phyloP scores from a whole-genome alignment of 164 flowering plant species.

The Dillenia turbinata region DNA sequence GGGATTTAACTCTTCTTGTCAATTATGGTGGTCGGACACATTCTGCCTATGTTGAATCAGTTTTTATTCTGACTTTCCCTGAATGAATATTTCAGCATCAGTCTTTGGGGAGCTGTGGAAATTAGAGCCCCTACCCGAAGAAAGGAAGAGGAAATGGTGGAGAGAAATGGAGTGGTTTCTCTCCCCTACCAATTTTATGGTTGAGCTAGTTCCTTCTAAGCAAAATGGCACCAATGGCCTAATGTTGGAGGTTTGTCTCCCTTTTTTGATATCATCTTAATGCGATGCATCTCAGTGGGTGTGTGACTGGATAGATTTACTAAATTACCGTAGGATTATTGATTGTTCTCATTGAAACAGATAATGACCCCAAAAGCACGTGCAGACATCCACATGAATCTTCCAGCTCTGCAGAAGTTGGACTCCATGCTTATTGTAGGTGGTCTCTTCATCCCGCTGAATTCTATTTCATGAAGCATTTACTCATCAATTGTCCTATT shows the following conservation, averaged over 20 bases:
- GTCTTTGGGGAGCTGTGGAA: constrained; percentile 97
- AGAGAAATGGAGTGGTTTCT: constrained; percentile 92
- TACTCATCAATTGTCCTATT: no score
- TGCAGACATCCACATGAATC: constrained; percentile 83
- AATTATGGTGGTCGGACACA: no score
- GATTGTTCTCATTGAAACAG: constrained; percentile 33
- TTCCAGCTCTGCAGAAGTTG: constrained; percentile 89
- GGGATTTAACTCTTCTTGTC: no score
- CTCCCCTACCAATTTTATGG: constrained; percentile 88
- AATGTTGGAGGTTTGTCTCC: constrained; percentile 55
- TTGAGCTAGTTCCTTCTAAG: constrained; percentile 91
- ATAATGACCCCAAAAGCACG: constrained; percentile 96
- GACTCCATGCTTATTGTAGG: constrained; percentile 95
- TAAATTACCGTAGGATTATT: not conserved
- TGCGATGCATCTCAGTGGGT: no score
- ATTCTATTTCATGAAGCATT: no score
- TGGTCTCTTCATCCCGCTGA: constrained; percentile 17
- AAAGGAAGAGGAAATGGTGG: constrained; percentile 67
- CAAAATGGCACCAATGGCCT: constrained; percentile 70
- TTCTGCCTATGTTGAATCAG: no score
- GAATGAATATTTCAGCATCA: constrained; percentile 37
- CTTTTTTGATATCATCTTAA: not conserved
- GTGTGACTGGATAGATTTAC: not conserved
- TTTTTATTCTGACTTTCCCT: no score
- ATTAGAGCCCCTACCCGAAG: constrained; percentile 83